A percentile compares a stretch with the other conserved stretches of the same genome.
phyloP scores from a whole-genome alignment of 441 rosid genomes.

The Bocquillonia castaneifolia region DNA sequence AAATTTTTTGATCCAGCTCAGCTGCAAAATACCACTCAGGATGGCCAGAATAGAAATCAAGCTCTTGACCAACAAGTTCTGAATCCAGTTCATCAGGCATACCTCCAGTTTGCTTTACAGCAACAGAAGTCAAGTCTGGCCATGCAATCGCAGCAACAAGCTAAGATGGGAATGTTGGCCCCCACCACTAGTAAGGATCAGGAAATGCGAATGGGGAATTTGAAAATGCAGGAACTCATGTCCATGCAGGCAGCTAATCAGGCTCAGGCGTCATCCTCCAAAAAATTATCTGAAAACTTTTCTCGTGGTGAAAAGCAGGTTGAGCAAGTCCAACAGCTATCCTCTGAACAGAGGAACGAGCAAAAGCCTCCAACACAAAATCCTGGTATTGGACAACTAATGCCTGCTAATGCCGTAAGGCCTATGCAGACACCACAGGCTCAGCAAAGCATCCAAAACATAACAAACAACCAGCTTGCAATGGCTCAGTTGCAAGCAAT shows the following conservation, averaged over 20 bases:
- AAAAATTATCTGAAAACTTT: conserved; percentile 62
- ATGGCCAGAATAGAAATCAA: conserved; percentile 56
- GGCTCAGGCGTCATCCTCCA: conserved; percentile 84
- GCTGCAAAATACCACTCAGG: conserved; percentile 60
- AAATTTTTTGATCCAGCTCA: conserved; percentile 76
- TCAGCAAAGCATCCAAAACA: conserved; percentile 56
- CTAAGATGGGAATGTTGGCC: conserved; percentile 67
- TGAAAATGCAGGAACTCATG: conserved; percentile 79
- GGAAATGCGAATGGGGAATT: conserved; percentile 55
- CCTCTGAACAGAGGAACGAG: conserved; percentile 66
- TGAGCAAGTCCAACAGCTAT: conserved; percentile 53
- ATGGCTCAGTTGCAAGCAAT: conserved; percentile 76
- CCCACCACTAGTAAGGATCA: conserved; percentile 61
- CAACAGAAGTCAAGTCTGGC: conserved; percentile 65
- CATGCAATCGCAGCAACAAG: conserved; percentile 56
- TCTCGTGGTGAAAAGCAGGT: conserved; percentile 61
- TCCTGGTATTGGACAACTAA: conserved; percentile 48
- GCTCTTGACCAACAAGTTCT: conserved; percentile 68
- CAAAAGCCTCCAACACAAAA: conserved; percentile 49
- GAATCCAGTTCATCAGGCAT: conserved; percentile 84
- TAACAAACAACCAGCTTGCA: conserved; percentile 64
- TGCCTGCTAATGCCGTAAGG: conserved; percentile 57
- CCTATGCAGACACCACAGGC: conserved; percentile 69
- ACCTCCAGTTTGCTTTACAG: conserved; percentile 74
- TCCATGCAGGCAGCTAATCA: conserved; percentile 73